These are phyloP conservation scores for Salix brachista DNA, from an alignment of 345 rosid genomes.

Conservation along the genomic window DNA sequence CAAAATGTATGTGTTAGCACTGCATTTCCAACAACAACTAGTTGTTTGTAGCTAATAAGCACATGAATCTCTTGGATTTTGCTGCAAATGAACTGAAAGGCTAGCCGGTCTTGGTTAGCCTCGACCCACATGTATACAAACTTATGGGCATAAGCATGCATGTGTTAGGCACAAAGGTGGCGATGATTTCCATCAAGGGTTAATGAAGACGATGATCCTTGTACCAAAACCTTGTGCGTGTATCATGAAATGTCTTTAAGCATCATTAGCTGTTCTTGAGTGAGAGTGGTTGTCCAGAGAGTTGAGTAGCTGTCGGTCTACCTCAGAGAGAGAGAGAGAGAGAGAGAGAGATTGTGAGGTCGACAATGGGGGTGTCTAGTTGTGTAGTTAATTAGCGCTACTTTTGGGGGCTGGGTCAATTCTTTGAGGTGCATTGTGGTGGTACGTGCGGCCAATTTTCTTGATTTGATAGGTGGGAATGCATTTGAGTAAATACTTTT, in stretches of 20 bases:
- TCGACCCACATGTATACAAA: background rate
- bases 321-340: background rate
- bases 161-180: slow-evolving; percentile 2
- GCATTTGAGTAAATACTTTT: background rate
- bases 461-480: background rate
- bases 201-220: background rate
- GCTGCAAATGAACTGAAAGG: background rate
- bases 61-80: background rate
- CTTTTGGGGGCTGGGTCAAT: slow-evolving; percentile 10
- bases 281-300: slow-evolving; percentile 11
- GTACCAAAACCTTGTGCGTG: slow-evolving; percentile 7
- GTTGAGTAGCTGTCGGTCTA: slow-evolving; percentile 16
- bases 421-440: background rate
- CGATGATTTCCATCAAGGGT: slow-evolving; percentile 19
- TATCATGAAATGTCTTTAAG: slow-evolving; percentile 8
- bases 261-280: slow-evolving; percentile 22
- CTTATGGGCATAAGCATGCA: background rate
- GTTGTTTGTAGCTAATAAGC: background rate
- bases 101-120: background rate
- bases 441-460: background rate
- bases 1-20: background rate
- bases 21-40: background rate
- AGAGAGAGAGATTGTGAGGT: background rate
- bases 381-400: background rate
- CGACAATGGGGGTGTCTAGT: slow-evolving; percentile 6